phyloP scores from a whole-genome alignment of 306 rosid genomes.

The Acacia melanoxylon region DNA sequence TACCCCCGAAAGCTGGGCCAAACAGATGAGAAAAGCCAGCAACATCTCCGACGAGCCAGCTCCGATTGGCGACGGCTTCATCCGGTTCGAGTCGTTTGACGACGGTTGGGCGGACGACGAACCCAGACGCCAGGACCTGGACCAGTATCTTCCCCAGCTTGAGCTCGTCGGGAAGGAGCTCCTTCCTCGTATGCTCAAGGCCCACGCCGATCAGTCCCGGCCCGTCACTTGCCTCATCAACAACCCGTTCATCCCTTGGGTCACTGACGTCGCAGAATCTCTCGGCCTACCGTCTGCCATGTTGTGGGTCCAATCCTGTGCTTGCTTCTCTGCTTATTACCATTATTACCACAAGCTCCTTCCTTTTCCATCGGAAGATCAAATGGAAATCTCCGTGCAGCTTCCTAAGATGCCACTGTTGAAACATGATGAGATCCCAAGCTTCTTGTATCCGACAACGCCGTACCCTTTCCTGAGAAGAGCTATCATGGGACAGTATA shows the following conservation, averaged over 20 bases:
- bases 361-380: background rate
- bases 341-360: background rate
- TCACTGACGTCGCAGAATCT: background rate
- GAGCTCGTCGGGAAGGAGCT: background rate
- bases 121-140: constrained; percentile 9
- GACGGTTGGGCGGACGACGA: background rate
- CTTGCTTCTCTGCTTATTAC: constrained; percentile 1
- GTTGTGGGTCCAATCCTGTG: constrained; percentile 4
- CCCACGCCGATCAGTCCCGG: background rate
- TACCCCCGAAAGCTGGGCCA: constrained; percentile 31
- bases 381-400: background rate
- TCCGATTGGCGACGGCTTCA: background rate
- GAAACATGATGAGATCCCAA: background rate
- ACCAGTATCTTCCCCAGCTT: background rate
- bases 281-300: background rate
- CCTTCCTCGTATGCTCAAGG: background rate
- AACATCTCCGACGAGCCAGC: background rate
- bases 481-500: background rate
- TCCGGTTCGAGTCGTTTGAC: background rate
- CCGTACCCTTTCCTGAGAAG: background rate
- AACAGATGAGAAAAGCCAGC: constrained; percentile 36
- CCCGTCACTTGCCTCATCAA: constrained; percentile 2
- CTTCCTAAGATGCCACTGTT: background rate
- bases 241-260: constrained; percentile 6
- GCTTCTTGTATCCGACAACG: background rate